phyloP scores from a whole-genome alignment of 2,329 filamentous ascomycete genomes.

The Paraconiothyrium brasiliense region DNA sequence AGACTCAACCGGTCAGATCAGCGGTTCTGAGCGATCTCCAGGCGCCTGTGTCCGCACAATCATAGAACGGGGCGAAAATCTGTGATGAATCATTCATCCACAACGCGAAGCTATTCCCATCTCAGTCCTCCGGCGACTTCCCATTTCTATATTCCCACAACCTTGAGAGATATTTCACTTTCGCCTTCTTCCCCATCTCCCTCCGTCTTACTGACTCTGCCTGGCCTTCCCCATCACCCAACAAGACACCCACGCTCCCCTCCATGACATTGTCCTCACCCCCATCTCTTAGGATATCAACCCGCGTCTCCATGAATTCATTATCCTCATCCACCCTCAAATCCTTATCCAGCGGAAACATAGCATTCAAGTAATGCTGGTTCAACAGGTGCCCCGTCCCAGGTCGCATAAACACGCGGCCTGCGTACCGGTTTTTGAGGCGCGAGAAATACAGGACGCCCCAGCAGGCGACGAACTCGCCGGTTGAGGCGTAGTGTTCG shows the following conservation, averaged over 20 bases:
- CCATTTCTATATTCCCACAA: slow-evolving; percentile 21
- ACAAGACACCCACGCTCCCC: neutral
- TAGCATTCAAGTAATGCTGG: slow-evolving; percentile 68
- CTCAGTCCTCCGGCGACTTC: slow-evolving; percentile 8
- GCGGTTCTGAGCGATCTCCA: no score
- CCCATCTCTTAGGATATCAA: slow-evolving; percentile 1
- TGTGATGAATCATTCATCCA: no score
- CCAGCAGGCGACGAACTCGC: slow-evolving; percentile 78
- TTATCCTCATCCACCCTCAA: slow-evolving; percentile 62
- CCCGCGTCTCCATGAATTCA: slow-evolving; percentile 68
- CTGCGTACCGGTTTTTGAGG: slow-evolving; percentile 60
- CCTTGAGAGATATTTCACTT: slow-evolving; percentile 17
- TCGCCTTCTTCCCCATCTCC: slow-evolving; percentile 4
- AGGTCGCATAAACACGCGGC: slow-evolving; percentile 57
- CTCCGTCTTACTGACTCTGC: neutral
- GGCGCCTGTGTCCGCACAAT: no score
- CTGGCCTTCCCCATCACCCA: neutral
- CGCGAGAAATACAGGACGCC: slow-evolving; percentile 75
- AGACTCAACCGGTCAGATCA: no score
- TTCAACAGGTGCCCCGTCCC: slow-evolving; percentile 54
- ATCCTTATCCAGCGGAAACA: slow-evolving; percentile 65
- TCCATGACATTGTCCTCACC: neutral
- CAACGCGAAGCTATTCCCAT: neutral
- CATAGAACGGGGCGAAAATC: no score
- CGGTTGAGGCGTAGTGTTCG: slow-evolving; percentile 80